These are phyloP conservation scores for Globisporangium viniferum DNA, from an alignment of 352 stramenopile genomes.

Conservation along the genomic window DNA sequence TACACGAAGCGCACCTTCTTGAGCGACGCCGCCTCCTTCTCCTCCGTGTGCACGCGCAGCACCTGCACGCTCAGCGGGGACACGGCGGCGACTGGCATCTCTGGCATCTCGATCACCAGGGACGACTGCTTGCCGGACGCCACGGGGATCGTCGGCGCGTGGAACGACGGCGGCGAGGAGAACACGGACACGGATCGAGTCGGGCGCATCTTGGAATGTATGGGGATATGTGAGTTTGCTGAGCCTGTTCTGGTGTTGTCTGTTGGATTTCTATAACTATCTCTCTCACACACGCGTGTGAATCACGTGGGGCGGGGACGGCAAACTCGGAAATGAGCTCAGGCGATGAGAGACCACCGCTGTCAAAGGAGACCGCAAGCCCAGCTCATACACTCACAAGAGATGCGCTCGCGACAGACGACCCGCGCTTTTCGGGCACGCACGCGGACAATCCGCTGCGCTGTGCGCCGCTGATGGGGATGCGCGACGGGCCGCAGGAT, in stretches of 20 bases:
- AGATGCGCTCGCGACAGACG: background rate
- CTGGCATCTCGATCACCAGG: background rate
- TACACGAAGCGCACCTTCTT: slow-evolving; percentile 74
- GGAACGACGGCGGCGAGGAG: slow-evolving; percentile 8
- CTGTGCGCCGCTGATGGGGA: background rate
- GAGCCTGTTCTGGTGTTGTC: background rate
- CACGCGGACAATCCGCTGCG: background rate
- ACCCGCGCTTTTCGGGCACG: background rate
- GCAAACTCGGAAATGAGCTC: slow-evolving; percentile 7
- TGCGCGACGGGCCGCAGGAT: background rate
- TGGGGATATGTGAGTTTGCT: background rate
- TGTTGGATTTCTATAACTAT: slow-evolving; percentile 1
- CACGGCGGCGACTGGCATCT: background rate
- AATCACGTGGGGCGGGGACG: background rate
- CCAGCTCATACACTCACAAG: background rate
- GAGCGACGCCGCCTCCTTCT: slow-evolving; percentile 42
- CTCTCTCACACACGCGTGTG: background rate
- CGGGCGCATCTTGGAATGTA: background rate
- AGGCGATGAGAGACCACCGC: background rate
- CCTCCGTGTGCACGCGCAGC: slow-evolving; percentile 49
- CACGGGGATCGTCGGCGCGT: slow-evolving; percentile 17
- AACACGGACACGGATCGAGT: slow-evolving; percentile 8
- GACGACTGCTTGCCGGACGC: background rate
- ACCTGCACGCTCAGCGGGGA: slow-evolving; percentile 52
- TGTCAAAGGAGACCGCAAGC: slow-evolving; percentile 7